These are phyloP conservation scores for Fraxinus angustifolia DNA, from an alignment of 305 asterid species.

Conservation along the genomic window DNA sequence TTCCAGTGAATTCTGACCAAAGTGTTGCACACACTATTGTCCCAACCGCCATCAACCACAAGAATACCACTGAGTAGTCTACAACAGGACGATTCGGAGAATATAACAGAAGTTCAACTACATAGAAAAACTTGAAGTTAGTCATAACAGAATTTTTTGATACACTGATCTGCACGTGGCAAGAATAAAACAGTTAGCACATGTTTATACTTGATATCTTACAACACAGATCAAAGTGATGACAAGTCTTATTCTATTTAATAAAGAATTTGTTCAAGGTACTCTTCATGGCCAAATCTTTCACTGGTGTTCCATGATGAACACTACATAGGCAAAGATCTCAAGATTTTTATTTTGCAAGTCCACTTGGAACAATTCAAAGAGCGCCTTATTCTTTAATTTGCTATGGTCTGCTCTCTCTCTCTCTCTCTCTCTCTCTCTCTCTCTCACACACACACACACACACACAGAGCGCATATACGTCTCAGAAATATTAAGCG, in stretches of 20 bases:
- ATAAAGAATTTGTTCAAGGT: background rate
- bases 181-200: slow-evolving; percentile 7
- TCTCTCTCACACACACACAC: too few species aligned
- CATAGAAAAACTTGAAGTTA: slow-evolving; percentile 30
- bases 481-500: background rate
- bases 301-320: background rate
- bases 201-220: background rate
- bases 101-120: slow-evolving; percentile 83
- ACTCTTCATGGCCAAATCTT: background rate
- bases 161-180: background rate
- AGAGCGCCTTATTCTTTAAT: background rate
- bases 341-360: background rate
- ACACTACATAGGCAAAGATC: background rate
- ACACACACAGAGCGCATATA: background rate
- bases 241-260: background rate
- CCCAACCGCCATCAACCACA: slow-evolving; percentile 99
- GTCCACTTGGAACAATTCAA: background rate
- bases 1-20: slow-evolving; percentile 75
- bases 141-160: slow-evolving; percentile 18
- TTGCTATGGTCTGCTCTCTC: background rate
- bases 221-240: slow-evolving; percentile 4
- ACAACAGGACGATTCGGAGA: slow-evolving; percentile 83
- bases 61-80: slow-evolving; percentile 70
- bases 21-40: slow-evolving; percentile 75
- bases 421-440: too few species aligned